Conservation (phyloP, 371 early-diverging fungal species). For the Circinella minor region DNA sequence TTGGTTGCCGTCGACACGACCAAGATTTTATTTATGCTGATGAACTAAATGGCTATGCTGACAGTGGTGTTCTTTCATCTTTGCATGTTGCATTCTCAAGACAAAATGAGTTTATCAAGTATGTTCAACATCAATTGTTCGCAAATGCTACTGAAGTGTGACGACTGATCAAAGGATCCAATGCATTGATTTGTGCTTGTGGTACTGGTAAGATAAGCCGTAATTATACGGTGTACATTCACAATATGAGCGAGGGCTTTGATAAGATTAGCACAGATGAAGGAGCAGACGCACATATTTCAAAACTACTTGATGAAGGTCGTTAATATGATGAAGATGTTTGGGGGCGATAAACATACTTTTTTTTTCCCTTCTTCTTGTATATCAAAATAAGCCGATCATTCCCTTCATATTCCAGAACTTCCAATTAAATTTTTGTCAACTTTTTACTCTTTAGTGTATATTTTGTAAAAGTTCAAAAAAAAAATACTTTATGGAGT, state of each 20-base stretch:
- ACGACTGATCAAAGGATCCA: constrained; percentile 25
- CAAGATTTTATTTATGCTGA: constrained; percentile 76
- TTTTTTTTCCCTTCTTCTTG: no score
- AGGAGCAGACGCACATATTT: constrained; percentile 35
- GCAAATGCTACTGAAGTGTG: constrained; percentile 39
- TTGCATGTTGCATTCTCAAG: constrained; percentile 79
- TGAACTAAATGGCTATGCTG: constrained; percentile 61
- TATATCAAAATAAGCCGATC: no score
- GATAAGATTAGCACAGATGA: constrained; percentile 32
- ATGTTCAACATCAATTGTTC: constrained; percentile 50
- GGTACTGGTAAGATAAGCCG: constrained; percentile 50
- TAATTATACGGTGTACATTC: constrained; percentile 48
- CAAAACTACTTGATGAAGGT: constrained; percentile 32
- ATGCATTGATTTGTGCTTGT: constrained; percentile 41
- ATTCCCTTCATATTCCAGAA: no score
- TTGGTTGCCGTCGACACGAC: constrained; percentile 78
- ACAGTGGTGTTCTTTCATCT: constrained; percentile 48
- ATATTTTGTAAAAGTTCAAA: no score
- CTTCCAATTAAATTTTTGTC: no score
- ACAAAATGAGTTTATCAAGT: constrained; percentile 28
- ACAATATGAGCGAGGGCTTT: constrained; percentile 39
- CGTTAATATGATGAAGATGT: constrained; percentile 52
- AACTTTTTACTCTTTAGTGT: no score
- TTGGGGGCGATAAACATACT: constrained; percentile 39
- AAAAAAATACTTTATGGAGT: no score